Base-by-base conservation (phyloP, 352 stramenopile species). In the Phytopythium sindhum region DNA sequence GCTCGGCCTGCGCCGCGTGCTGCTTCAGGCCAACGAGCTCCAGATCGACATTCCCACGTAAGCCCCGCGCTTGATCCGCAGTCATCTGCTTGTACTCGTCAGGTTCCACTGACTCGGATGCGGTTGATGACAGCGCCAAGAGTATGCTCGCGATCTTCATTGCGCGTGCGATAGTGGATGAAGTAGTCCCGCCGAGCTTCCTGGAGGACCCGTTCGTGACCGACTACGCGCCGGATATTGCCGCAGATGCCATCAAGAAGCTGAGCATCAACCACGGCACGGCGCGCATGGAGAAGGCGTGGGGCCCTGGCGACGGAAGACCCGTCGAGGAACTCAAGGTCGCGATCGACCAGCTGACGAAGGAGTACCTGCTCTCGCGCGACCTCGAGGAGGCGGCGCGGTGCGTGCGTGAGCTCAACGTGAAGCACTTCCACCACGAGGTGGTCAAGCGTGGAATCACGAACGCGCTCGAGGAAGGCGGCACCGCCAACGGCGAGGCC, bases 171-270 rank as follows among this genome's bases (percentile, higher is more conserved):
- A 96, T 99, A 12, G 96, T 98, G 41, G 98, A 99, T 69, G 98
- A 99, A 72, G 97, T 99, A 37, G 69, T 99, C 15, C 95, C 98
- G 39, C 98, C 98, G 23, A 97, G 95, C 44, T 99, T 99, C 68
- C 72, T 99, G 15, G 96, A 96, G 59, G 96, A 99, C 65, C 90
- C 95, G 37, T 96, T 99, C 71, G 97, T 99, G 66, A 74, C 89
- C 61, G 83, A 86, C 41, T 96, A 98, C 60, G 95, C 95, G 19
- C 93, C 97, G 41, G 80, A 92, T 52, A 97, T 99, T n/a, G 93
- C 98, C 14, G 91, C 95, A 15, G 96, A 98, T 62, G 96, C 97
- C 9, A 97, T 98, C 65, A 90, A 96, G 72, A 90, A 99, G 63
- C 82, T 99, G 45, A 98, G 90, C 53, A 95, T 98, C 72, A 98